Percentiles rank a stretch among this genome's conserved stretches.
Evolutionary conservation across 2,329 filamentous ascomycete species (phyloP).

Genomic region (Dryadomyces quercivorus): DNA sequence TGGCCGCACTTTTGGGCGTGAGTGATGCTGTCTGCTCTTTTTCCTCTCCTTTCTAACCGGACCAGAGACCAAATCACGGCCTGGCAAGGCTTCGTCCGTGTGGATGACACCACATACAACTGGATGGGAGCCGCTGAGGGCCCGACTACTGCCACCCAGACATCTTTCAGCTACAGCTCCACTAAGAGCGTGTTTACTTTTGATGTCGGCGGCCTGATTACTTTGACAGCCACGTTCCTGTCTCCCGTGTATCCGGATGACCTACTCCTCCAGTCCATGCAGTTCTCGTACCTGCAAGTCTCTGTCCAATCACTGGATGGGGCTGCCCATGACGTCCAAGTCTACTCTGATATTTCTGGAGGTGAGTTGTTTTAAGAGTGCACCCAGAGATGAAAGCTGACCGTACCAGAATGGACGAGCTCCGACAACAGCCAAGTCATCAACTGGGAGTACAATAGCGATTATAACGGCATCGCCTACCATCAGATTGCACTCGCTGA

Average conservation of each 20-base stretch:
- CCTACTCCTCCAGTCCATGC: constrained; percentile 52
- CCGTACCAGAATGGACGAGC: constrained; percentile 53
- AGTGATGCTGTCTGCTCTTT: constrained; percentile 17
- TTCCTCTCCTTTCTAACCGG: neutral
- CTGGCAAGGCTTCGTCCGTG: constrained; percentile 58
- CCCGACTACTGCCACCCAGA: constrained; percentile 42
- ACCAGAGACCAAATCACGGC: constrained; percentile 41
- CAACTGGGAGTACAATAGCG: constrained; percentile 46
- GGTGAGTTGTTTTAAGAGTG: constrained; percentile 39
- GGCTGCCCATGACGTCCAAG: constrained; percentile 47
- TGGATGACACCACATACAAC: constrained; percentile 50
- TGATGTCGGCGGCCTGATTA: constrained; percentile 46
- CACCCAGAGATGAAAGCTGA: too few relatives aligned
- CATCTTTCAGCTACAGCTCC: constrained; percentile 56
- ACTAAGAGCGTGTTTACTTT: constrained; percentile 60
- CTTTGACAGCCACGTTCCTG: constrained; percentile 57
- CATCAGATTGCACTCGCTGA: constrained; percentile 49
- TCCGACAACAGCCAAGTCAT: constrained; percentile 44
- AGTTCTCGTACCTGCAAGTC: constrained; percentile 59
- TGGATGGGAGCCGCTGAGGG: constrained; percentile 53
- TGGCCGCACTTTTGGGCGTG: constrained; percentile 62
- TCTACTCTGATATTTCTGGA: constrained; percentile 63
- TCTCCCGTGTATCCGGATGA: constrained; percentile 59
- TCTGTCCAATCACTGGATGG: constrained; percentile 52
- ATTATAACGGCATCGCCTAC: constrained; percentile 40